phyloP scores from a whole-genome alignment of 1,284 basidiomycete genomes.

The Peniophora sp. region DNA sequence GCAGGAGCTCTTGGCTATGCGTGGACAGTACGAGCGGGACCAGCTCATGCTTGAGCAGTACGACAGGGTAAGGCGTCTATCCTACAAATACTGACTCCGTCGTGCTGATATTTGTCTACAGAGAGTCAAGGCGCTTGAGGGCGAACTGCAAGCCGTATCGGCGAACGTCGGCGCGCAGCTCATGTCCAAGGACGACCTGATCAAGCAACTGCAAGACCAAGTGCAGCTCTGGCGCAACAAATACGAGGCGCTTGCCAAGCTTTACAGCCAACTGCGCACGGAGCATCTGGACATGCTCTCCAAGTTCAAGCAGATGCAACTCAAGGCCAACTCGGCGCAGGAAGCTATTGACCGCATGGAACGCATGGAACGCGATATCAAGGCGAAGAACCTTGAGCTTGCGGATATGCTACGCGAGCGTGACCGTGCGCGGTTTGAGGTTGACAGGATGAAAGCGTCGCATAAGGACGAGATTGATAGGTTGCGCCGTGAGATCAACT shows the following conservation, averaged over 20 bases:
- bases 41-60: conserved; percentile 98
- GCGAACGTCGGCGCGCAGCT: conserved; percentile 86
- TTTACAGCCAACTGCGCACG: conserved; percentile 95
- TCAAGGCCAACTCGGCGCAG: conserved; percentile 97
- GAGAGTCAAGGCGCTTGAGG: conserved; percentile 95
- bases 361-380: conserved; percentile 96
- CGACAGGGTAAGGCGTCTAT: conserved; percentile 69
- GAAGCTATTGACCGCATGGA: conserved; percentile 99
- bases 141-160: conserved; percentile 77
- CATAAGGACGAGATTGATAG: conserved; percentile 97
- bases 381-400: conserved; percentile 96
- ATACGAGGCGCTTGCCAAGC: conserved; percentile 97
- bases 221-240: conserved; percentile 97
- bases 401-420: conserved; percentile 99
- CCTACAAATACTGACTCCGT: conserved; percentile 2
- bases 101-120: conserved; percentile 20
- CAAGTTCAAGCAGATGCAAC: conserved; percentile 96
- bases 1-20: conserved; percentile 86
- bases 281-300: conserved; percentile 97
- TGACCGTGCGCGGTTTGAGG: conserved; percentile 92
- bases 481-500: conserved; percentile 86
- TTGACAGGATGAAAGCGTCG: conserved; percentile 90
- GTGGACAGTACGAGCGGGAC: conserved; percentile 96
- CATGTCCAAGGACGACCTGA: conserved; percentile 90
- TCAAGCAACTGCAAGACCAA: conserved; percentile 95